phyloP scores from a whole-genome alignment of 2,329 filamentous ascomycete genomes.

The Calonectria multiphialidica region DNA sequence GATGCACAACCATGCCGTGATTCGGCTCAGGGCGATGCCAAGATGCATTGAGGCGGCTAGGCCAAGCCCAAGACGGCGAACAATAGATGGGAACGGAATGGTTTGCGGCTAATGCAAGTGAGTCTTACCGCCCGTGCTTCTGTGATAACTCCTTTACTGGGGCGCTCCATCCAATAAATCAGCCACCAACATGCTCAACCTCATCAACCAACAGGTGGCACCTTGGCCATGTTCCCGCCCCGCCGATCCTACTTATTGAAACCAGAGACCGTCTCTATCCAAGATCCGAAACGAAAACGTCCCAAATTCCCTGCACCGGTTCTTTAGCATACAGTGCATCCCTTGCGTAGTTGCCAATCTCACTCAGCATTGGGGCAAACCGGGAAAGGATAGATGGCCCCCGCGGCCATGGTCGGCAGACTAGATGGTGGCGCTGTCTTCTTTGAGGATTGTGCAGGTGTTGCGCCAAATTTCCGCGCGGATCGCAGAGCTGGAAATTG shows the following conservation, averaged over 20 bases:
- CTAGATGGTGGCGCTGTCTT: not conserved
- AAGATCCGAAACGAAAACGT: not conserved
- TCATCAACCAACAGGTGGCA: not conserved
- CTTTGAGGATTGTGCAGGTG: not conserved
- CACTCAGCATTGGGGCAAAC: not conserved
- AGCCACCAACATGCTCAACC: not conserved
- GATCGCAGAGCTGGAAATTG: not conserved
- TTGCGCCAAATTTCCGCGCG: not conserved
- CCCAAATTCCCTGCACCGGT: not conserved
- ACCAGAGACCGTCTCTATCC: too few species aligned
- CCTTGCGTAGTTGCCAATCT: not conserved
- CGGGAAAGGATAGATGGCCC: not conserved
- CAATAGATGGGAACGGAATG: not conserved
- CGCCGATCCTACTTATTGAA: too few species aligned
- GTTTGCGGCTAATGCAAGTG: not conserved
- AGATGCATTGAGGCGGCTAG: not conserved
- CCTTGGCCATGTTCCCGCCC: too few species aligned
- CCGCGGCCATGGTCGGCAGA: not conserved
- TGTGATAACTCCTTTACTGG: not conserved
- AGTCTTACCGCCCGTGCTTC: not conserved
- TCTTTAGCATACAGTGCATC: not conserved
- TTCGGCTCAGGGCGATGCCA: not conserved
- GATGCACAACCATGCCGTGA: not conserved
- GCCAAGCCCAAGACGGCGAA: not conserved
- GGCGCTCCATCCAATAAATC: not conserved